Percentiles rank a stretch among this genome's conserved stretches.
phyloP scores from a whole-genome alignment of 2,329 filamentous ascomycete species.

The Arthrobotrys musiformis region DNA sequence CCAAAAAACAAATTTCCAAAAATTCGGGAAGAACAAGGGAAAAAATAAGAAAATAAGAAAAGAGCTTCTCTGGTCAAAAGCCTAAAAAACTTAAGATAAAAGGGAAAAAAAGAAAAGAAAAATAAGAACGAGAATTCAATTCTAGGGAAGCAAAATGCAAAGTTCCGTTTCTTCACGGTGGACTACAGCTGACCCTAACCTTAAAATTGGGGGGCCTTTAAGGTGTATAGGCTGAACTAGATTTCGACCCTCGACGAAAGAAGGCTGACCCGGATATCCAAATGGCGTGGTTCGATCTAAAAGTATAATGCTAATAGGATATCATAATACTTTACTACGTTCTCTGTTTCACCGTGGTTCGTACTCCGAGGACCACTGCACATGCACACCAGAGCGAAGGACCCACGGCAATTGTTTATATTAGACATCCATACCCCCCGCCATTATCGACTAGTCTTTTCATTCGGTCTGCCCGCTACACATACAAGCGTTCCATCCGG shows the following conservation, averaged over 20 bases:
- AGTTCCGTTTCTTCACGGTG: slow-evolving; percentile 25
- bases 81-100: neutral
- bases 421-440: slow-evolving; percentile 11
- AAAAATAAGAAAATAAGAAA: neutral
- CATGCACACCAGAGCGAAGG: neutral
- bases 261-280: slow-evolving; percentile 17
- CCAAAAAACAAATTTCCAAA: slow-evolving; percentile 10
- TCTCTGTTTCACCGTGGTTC: slow-evolving; percentile 25
- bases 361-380: neutral
- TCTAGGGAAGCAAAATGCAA: neutral
- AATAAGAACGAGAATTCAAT: slow-evolving; percentile 24
- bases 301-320: slow-evolving; percentile 19
- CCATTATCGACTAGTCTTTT: neutral
- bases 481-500: neutral
- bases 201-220: slow-evolving; percentile 14
- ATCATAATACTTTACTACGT: slow-evolving; percentile 5
- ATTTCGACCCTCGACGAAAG: slow-evolving; percentile 12
- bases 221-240: slow-evolving; percentile 13
- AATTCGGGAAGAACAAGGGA: neutral
- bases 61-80: no score
- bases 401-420: slow-evolving; percentile 16
- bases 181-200: slow-evolving; percentile 28
- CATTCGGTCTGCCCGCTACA: neutral
- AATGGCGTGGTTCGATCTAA: slow-evolving; percentile 27
- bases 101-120: neutral